Evolutionary conservation across 2,329 filamentous ascomycete species (phyloP), one percentile per base, ranked within the genome.

Genomic region (Nigrospora osmanthi): DNA sequence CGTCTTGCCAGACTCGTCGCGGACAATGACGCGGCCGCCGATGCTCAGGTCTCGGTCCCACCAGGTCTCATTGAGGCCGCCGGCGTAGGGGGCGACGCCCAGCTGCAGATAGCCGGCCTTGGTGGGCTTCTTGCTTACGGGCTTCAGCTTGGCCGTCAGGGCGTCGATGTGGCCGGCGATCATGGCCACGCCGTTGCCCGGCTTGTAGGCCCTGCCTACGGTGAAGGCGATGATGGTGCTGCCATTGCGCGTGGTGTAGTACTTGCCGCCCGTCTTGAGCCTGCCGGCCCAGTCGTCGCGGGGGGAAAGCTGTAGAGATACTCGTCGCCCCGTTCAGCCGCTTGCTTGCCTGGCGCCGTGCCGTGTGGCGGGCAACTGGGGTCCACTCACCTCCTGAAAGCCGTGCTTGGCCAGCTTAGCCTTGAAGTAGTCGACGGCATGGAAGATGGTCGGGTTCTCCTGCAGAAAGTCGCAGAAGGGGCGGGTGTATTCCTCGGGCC

Each of bases 21-120:
- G 86, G 38, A 97, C 83, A 40, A 97, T 73, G 4, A 97, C 91
- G 38, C 89, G 77, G 35, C 93, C 93, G 52, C 89, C 93, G 55
- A 97, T 86, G 52, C 87, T 84, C 42, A 98, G 76, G 64, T 98
- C 93, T 34, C 93, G 81, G 64, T 97, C 93, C 91, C 90, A 97
- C 93, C 93, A 97, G 1, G 93, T 97, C 50, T 75, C 73, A 61
- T 90, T 93, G 49, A 97, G 69, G 2, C 74, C 89, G 42, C 93
- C 91, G 11, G 89, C 91, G 61, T 97, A 98, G 1, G 87, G 93
- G 3, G 93, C 90, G 43, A 97, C 88, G 19, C 88, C 91, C 7
- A 97, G 77, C 69, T 97, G 89, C 28, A 88, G 65, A 60, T 89
- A 98, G 44, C 93, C 91, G 31, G 87, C 85, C 61, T 85, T 89